Base-by-base conservation (phyloP, 805 yeast species). In the Tetrapisispora nanseiensis region DNA sequence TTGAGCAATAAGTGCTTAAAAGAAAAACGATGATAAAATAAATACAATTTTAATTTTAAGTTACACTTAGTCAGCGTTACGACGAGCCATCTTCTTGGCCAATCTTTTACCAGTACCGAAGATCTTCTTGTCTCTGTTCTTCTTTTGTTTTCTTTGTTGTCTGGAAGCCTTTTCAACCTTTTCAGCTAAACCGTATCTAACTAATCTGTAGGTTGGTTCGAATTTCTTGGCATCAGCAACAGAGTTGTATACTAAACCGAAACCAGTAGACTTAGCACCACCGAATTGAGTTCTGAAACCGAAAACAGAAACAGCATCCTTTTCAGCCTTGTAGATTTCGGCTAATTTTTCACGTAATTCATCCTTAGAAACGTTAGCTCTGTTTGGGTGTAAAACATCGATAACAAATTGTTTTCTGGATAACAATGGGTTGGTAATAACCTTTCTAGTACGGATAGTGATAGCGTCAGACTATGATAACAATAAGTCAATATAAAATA, bases 101-200 rank as follows among this genome's bases (percentile, higher is more conserved):
- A 81, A 83, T 72, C 85, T 80, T 71, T 78, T 82, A 68, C 89
- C 95, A 66, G 98, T 92, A 82, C 99, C 99, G 68, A 90, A 87
- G 82, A 86, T 72, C 85, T 92, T 92, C 87, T 83, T 82, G 68
- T 84, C 95, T 80, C 97, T 87, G 95, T 92, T 92, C 89, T 92
- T 90, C 87, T 84, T 86, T 80, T 90, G 97, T 76, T 92, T 92
- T 82, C 98, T 86, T 80, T 92, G 98, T 79, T 89, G 96, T 87
- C 97, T 89, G 65, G 97, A 86, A 64, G 95, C 78, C 80, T 86
- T 87, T 75, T 90, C 97, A 66, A 82, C 89, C 82, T 86, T 87
- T 62, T 76, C 76, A 68, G 95, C 97, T 69, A 89, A 80, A 67
- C 97, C 97, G 80, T 86, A 84, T 84, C 99, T 89, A 63, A 92